phyloP scores from a whole-genome alignment of 2,329 filamentous ascomycete genomes.

The Pseudogymnoascus sp. region DNA sequence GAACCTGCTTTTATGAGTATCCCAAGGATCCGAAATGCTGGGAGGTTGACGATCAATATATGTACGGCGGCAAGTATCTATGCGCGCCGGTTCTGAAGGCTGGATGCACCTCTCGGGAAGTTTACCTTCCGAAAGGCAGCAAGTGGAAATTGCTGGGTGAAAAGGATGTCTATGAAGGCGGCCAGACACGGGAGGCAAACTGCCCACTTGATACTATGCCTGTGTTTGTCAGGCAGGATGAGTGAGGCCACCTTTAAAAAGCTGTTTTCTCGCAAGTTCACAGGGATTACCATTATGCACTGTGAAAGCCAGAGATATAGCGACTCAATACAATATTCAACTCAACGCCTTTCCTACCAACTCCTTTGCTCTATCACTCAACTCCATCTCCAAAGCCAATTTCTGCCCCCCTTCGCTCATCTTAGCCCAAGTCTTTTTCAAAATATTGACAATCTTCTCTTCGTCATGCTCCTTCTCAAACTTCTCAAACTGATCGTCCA shows the following conservation, averaged over 20 bases:
- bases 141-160: conserved; percentile 36
- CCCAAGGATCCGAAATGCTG: conserved; percentile 45
- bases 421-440: conserved; percentile 69
- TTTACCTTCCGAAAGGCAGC: conserved; percentile 45
- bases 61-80: conserved; percentile 54
- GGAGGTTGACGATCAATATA: conserved; percentile 53
- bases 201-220: conserved; percentile 41
- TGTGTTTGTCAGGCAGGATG: conserved; percentile 30
- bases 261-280: neutral
- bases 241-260: neutral
- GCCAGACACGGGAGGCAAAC: conserved; percentile 32
- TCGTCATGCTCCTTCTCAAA: conserved; percentile 69
- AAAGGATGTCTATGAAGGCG: conserved; percentile 30
- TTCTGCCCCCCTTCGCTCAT: conserved; percentile 57
- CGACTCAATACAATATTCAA: neutral
- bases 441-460: conserved; percentile 64
- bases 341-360: conserved; percentile 56
- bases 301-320: neutral
- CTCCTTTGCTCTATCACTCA: conserved; percentile 53
- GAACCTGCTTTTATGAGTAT: conserved; percentile 57
- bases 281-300: neutral
- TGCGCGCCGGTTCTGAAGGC: conserved; percentile 47
- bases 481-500: conserved; percentile 77
- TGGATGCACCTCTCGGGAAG: conserved; percentile 34
- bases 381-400: conserved; percentile 57